Percentiles rank a stretch among this genome's conserved stretches.
Conservation (phyloP, 2,329 filamentous ascomycete genomes). For the Aspergillus sp. region DNA sequence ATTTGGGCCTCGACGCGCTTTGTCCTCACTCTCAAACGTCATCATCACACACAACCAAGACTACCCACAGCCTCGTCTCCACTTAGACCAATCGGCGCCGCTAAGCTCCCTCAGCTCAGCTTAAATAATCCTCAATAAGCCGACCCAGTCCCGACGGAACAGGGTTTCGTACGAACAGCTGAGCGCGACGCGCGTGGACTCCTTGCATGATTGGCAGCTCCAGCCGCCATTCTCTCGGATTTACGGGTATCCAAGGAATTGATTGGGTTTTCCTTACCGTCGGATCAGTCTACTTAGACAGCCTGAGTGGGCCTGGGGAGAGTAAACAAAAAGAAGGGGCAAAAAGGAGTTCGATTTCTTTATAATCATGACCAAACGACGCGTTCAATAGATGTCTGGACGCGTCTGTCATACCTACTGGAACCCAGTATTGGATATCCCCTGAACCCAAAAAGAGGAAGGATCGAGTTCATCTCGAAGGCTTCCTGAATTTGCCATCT, state of each 20-base stretch:
- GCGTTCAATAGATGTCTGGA: background rate
- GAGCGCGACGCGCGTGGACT: background rate
- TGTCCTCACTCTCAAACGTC: background rate
- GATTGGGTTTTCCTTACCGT: background rate
- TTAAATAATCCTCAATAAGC: conserved; percentile 9
- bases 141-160: background rate
- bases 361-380: background rate
- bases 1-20: background rate
- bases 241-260: background rate
- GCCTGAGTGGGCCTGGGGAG: background rate
- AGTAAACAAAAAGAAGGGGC: too few relatives aligned
- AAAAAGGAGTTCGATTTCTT: background rate
- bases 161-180: background rate
- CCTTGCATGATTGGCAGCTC: background rate
- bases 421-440: background rate
- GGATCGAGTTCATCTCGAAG: too few relatives aligned
- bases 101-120: background rate
- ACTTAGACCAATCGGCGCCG: background rate
- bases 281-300: background rate
- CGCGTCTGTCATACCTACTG: background rate
- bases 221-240: background rate
- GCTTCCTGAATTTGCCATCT: too few relatives aligned
- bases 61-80: background rate
- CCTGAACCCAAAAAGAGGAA: background rate
- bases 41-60: background rate